Conservation (phyloP, 176 grass and related monocot species). For the Cocos nucifera region DNA sequence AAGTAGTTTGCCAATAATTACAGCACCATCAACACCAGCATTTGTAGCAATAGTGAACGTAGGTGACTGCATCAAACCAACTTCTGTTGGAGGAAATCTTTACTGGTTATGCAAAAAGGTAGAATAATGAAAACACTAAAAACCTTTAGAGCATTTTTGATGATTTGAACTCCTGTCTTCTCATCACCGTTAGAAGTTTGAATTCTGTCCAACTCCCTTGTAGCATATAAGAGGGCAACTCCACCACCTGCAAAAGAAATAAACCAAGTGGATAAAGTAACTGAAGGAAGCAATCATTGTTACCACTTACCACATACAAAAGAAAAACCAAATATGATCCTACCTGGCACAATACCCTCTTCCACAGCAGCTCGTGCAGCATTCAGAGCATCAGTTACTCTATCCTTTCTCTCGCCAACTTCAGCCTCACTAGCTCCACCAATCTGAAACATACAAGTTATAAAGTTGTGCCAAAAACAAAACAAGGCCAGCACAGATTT, state of each 20-base stretch:
- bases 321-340: background rate
- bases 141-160: conserved; percentile 96
- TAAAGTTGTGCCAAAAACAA: conserved; percentile 5
- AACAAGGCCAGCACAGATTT: conserved; percentile 2
- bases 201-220: conserved; percentile 63
- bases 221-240: conserved; percentile 82
- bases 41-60: conserved; percentile 67
- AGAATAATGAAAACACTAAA: conserved; percentile 5
- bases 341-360: conserved; percentile 90
- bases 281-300: conserved; percentile 9
- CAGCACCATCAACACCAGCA: conserved; percentile 64
- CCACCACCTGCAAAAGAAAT: conserved; percentile 51
- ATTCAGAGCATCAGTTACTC: conserved; percentile 91
- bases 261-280: no score
- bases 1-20: conserved; percentile 76
- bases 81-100: conserved; percentile 9
- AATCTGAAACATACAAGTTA: conserved; percentile 38
- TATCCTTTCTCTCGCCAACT: conserved; percentile 95
- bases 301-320: background rate
- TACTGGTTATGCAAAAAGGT: conserved; percentile 2
- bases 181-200: conserved; percentile 62
- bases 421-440: conserved; percentile 85
- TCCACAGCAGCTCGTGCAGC: conserved; percentile 71
- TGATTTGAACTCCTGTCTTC: conserved; percentile 77
- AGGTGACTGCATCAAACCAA: conserved; percentile 49